phyloP scores from a whole-genome alignment of 202 grass and related monocot genomes.

The Hordeum pubiflorum region DNA sequence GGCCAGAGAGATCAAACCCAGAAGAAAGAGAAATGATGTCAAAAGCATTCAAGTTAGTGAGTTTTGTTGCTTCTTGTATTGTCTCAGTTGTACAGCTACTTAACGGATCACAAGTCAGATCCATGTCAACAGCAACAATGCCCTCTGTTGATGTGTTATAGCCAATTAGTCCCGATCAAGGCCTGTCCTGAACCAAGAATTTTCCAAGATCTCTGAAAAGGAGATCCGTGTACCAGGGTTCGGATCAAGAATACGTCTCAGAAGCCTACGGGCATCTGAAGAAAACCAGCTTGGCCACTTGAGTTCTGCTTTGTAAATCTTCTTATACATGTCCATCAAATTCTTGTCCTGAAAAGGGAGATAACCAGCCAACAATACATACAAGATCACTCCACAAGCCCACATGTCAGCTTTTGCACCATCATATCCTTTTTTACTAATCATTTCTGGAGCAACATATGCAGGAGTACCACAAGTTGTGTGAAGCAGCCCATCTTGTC shows the following conservation, averaged over 20 bases:
- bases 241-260: conserved; percentile 71
- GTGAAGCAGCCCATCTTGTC: conserved; percentile 74
- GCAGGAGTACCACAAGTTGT: conserved; percentile 91
- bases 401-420: conserved; percentile 92
- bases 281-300: conserved; percentile 75
- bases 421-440: conserved; percentile 72
- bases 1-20: conserved; percentile 84
- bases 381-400: conserved; percentile 86
- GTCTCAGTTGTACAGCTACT: conserved; percentile 9
- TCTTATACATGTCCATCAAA: conserved; percentile 86
- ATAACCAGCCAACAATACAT: conserved; percentile 78
- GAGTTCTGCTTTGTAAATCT: conserved; percentile 72
- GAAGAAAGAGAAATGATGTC: conserved; percentile 86
- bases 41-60: conserved; percentile 78
- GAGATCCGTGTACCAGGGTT: conserved; percentile 64
- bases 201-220: conserved; percentile 69
- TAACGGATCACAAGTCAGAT: not conserved
- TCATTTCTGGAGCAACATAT: conserved; percentile 88
- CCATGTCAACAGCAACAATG: conserved; percentile 17
- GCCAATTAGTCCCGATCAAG: conserved; percentile 18
- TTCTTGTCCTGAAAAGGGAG: conserved; percentile 87
- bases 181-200: conserved; percentile 66
- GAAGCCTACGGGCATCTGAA: conserved; percentile 46
- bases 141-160: conserved; percentile 2
- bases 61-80: conserved; percentile 25